These are phyloP conservation scores for Zizania latifolia DNA, from an alignment of 176 grass and related monocot species.

Conservation along the genomic window DNA sequence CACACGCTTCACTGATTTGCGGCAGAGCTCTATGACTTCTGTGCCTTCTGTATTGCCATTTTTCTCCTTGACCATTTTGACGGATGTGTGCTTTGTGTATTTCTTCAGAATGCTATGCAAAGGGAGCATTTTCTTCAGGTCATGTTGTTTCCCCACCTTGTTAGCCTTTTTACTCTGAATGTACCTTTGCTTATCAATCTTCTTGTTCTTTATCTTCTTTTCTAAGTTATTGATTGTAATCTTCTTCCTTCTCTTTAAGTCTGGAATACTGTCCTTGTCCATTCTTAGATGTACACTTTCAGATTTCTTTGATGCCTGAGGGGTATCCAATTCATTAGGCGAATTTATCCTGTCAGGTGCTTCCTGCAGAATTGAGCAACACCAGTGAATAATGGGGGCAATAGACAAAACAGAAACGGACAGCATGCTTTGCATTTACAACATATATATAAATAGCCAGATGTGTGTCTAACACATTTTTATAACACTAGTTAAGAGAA, in stretches of 20 bases:
- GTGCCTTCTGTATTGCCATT: slow-evolving; percentile 12
- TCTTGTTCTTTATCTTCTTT: slow-evolving; percentile 27
- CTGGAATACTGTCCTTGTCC: not conserved
- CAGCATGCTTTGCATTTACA: not conserved
- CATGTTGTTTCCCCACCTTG: slow-evolving; percentile 22
- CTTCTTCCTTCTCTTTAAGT: slow-evolving; percentile 23
- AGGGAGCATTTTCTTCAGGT: slow-evolving; percentile 30
- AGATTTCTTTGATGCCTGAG: slow-evolving; percentile 29
- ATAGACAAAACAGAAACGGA: not conserved
- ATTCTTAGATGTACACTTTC: slow-evolving; percentile 11
- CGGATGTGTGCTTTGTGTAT: slow-evolving; percentile 36
- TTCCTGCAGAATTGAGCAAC: slow-evolving; percentile 30
- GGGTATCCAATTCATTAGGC: slow-evolving; percentile 13
- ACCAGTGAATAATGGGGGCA: not conserved
- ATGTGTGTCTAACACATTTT: not conserved
- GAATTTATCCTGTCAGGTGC: not conserved
- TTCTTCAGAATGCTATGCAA: slow-evolving; percentile 55
- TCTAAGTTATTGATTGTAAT: slow-evolving; percentile 10
- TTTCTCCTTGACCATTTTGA: slow-evolving; percentile 49
- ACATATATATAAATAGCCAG: not conserved
- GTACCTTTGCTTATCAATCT: slow-evolving; percentile 13
- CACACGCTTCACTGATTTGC: slow-evolving; percentile 38
- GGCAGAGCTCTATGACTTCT: slow-evolving; percentile 39
- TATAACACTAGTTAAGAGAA: no score
- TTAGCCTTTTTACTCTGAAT: slow-evolving; percentile 1